phyloP scores from a whole-genome alignment of 2,329 filamentous ascomycete species.

The Fusarium lyarnte region DNA sequence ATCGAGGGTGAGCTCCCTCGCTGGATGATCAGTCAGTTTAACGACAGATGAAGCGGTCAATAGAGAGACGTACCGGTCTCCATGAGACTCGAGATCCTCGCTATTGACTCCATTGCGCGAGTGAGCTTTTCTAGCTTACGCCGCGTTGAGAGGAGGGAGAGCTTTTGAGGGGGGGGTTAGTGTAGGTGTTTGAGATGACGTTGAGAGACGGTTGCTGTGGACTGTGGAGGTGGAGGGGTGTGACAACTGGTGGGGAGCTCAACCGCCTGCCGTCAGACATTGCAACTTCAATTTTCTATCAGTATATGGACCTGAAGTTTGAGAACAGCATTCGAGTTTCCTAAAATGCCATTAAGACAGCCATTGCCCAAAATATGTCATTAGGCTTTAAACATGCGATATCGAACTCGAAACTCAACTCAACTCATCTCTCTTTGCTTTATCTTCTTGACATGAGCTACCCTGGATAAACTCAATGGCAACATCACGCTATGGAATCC shows the following conservation, averaged over 20 bases:
- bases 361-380: not conserved
- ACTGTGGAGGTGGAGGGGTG: conserved; percentile 36
- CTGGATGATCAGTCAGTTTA: conserved; percentile 58
- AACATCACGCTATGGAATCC: conserved; percentile 20
- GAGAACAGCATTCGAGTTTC: not conserved
- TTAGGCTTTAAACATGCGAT: not conserved
- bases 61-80: conserved; percentile 78
- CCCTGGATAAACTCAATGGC: conserved; percentile 18
- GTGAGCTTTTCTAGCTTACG: conserved; percentile 22
- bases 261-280: not conserved
- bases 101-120: conserved; percentile 88
- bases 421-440: not conserved
- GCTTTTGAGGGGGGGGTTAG: conserved; percentile 10
- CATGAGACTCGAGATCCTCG: conserved; percentile 90
- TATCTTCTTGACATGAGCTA: not conserved
- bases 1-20: conserved; percentile 96
- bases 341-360: not conserved
- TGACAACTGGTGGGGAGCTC: conserved; percentile 15
- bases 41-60: conserved; percentile 9
- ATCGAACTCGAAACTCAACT: not conserved
- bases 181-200: conserved; percentile 42
- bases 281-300: not conserved
- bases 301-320: not conserved
- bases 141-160: conserved; percentile 18
- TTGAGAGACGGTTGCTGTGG: conserved; percentile 18